Conservation (phyloP, 2,329 filamentous ascomycete genomes). For the Colletotrichum sp. region DNA sequence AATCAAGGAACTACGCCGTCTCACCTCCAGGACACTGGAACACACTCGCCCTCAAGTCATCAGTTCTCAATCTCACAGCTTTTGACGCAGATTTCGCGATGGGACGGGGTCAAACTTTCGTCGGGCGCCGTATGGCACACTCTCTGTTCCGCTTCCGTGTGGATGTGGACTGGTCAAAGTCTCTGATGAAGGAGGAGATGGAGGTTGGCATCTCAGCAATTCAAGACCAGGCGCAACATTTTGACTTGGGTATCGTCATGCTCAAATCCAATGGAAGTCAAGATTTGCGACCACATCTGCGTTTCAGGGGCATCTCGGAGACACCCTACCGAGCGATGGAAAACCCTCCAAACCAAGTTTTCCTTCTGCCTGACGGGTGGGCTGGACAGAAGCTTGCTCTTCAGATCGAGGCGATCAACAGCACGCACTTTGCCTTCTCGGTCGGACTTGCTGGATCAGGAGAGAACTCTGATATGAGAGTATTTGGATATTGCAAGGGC, state of each 20-base stretch:
- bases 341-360: background rate
- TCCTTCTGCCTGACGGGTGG: constrained; percentile 5
- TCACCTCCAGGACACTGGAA: constrained; percentile 47
- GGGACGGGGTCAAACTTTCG: constrained; percentile 43
- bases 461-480: background rate
- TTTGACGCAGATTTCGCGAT: constrained; percentile 46
- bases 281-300: background rate
- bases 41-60: constrained; percentile 52
- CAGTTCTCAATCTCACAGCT: constrained; percentile 57
- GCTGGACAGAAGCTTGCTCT: background rate
- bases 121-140: constrained; percentile 60
- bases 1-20: constrained; percentile 46
- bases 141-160: constrained; percentile 57
- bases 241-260: constrained; percentile 49
- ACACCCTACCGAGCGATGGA: constrained; percentile 12
- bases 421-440: constrained; percentile 19
- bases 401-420: constrained; percentile 16
- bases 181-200: constrained; percentile 40
- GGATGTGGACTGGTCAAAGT: constrained; percentile 43
- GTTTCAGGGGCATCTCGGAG: constrained; percentile 24
- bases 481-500: constrained; percentile 18
- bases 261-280: constrained; percentile 23
- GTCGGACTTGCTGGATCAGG: background rate
- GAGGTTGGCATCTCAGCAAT: constrained; percentile 60
- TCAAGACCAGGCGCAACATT: constrained; percentile 58